A percentile compares a stretch with the other conserved stretches of the same genome.
Evolutionary conservation across 1,284 basidiomycete species (phyloP).

Genomic region (Naganishia albida): DNA sequence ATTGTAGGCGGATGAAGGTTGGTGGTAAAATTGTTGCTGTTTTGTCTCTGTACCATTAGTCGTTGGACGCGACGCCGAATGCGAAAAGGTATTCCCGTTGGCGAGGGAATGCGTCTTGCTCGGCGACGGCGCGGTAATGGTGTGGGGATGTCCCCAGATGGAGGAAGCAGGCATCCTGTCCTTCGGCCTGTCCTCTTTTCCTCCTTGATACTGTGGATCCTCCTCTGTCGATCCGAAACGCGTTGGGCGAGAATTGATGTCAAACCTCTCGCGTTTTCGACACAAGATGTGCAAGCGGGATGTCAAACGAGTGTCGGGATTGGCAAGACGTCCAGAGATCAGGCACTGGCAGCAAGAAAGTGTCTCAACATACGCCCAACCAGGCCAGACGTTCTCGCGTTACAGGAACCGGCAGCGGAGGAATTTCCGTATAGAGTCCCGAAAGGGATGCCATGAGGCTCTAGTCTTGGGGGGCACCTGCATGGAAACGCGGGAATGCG

Average conservation of each 20-base stretch:
- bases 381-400: neutral
- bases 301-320: neutral
- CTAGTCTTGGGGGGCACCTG: too few relatives aligned
- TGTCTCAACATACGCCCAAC: neutral
- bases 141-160: conserved; percentile 25
- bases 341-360: neutral
- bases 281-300: neutral
- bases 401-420: neutral
- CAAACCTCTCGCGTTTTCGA: neutral
- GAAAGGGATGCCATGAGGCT: too few relatives aligned
- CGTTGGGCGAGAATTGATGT: too few relatives aligned
- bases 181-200: neutral
- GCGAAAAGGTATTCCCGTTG: conserved; percentile 14
- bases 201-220: neutral
- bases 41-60: conserved; percentile 3
- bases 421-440: conserved; percentile 12
- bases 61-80: conserved; percentile 4
- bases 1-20: neutral
- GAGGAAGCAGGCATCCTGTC: conserved; percentile 21
- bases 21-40: conserved; percentile 7
- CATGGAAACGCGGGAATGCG: too few relatives aligned
- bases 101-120: neutral
- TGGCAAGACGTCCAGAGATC: neutral
- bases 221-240: too few relatives aligned
- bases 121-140: conserved; percentile 11